Conservation (phyloP, 768 basidiomycete genomes). For the Boletus subcaerulescens region DNA sequence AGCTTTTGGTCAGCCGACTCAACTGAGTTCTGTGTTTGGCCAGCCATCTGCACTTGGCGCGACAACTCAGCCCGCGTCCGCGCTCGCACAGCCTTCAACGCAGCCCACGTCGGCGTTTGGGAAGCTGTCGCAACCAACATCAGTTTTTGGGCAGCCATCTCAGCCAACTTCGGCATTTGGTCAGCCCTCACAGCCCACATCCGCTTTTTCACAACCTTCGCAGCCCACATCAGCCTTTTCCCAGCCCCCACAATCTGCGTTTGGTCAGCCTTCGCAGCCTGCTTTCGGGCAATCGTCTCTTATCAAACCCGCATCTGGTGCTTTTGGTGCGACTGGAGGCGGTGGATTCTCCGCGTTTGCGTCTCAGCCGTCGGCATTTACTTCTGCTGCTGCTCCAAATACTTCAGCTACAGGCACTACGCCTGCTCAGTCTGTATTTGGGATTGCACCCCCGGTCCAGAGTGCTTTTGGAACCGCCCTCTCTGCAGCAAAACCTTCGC, state of each 20-base stretch:
- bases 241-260: conserved; percentile 32
- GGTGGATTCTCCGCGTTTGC: conserved; percentile 53
- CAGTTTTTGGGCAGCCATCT: conserved; percentile 33
- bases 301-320: conserved; percentile 50
- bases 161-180: conserved; percentile 37
- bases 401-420: conserved; percentile 1
- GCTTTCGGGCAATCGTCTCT: conserved; percentile 39
- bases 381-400: conserved; percentile 9
- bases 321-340: conserved; percentile 43
- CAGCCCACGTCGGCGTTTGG: conserved; percentile 37
- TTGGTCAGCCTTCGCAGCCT: conserved; percentile 35
- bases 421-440: conserved; percentile 23
- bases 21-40: conserved; percentile 37
- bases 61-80: conserved; percentile 26
- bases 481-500: conserved; percentile 17
- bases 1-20: conserved; percentile 37
- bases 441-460: conserved; percentile 11
- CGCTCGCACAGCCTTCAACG: conserved; percentile 26
- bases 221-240: conserved; percentile 27
- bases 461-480: conserved; percentile 17
- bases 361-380: conserved; percentile 45
- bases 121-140: conserved; percentile 22
- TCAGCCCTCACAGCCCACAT: conserved; percentile 27
- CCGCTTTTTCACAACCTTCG: conserved; percentile 31
- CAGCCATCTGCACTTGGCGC: conserved; percentile 36